Evolutionary conservation across 768 basidiomycete species (phyloP).

Genomic region (Pisolithus marmoratus): DNA sequence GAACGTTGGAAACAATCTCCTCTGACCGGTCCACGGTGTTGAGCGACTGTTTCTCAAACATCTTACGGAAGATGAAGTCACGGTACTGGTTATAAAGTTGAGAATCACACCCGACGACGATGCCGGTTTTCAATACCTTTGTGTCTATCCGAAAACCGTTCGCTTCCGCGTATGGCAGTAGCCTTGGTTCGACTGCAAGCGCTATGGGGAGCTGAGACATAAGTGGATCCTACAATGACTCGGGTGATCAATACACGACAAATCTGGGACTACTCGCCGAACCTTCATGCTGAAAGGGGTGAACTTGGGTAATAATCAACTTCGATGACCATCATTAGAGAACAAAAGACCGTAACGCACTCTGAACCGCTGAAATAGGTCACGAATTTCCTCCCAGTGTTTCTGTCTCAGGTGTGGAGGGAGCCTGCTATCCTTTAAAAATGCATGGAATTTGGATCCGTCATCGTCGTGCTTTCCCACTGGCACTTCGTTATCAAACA

Average conservation of each 20-base stretch:
- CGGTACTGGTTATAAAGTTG: constrained; percentile 48
- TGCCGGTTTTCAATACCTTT: constrained; percentile 42
- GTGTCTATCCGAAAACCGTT: constrained; percentile 79
- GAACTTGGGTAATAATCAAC: constrained; percentile 43
- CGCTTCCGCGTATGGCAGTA: constrained; percentile 62
- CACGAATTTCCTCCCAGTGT: constrained; percentile 59
- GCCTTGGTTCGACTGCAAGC: constrained; percentile 68
- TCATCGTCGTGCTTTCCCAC: constrained; percentile 72
- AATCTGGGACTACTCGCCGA: constrained; percentile 7
- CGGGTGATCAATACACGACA: constrained; percentile 4
- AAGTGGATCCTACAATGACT: constrained; percentile 57
- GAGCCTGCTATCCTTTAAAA: constrained; percentile 65
- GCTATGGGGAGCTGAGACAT: constrained; percentile 74
- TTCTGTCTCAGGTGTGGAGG: constrained; percentile 54
- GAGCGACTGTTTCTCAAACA: constrained; percentile 57
- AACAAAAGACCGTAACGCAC: constrained; percentile 29
- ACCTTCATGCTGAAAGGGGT: constrained; percentile 75
- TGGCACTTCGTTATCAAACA: constrained; percentile 58
- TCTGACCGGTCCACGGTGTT: constrained; percentile 49
- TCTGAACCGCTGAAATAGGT: constrained; percentile 65
- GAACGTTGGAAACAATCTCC: constrained; percentile 65
- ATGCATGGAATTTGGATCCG: constrained; percentile 55
- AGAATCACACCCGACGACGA: constrained; percentile 9
- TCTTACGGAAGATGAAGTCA: constrained; percentile 82
- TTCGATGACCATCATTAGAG: not conserved